phyloP scores from a whole-genome alignment of 345 rosid genomes.

The Lepidium sativum region DNA sequence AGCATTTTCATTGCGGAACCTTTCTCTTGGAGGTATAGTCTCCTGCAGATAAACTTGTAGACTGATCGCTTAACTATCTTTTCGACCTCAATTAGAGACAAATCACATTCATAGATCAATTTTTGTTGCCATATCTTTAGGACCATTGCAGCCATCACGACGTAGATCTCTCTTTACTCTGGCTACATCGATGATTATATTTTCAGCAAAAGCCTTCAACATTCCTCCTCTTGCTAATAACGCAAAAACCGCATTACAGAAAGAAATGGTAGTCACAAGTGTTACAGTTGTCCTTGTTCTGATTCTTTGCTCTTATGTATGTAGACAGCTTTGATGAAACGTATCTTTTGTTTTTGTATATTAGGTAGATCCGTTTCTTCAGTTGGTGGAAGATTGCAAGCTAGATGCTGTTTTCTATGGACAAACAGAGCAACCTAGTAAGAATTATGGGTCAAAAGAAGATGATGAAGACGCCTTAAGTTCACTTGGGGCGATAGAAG shows the following conservation, averaged over 20 bases:
- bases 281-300: not conserved
- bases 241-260: slow-evolving; percentile 47
- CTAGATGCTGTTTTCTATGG: slow-evolving; percentile 37
- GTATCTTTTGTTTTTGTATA: not conserved
- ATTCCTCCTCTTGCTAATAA: slow-evolving; percentile 41
- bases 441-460: slow-evolving; percentile 52
- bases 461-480: slow-evolving; percentile 43
- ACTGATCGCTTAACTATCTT: not conserved
- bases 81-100: not conserved
- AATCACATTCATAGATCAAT: slow-evolving; percentile 6
- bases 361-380: slow-evolving; percentile 59
- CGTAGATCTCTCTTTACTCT: slow-evolving; percentile 52
- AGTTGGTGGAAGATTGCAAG: slow-evolving; percentile 45
- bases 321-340: not conserved
- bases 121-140: slow-evolving; percentile 31
- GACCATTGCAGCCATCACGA: slow-evolving; percentile 55
- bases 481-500: slow-evolving; percentile 42
- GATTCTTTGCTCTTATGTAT: not conserved
- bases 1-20: slow-evolving; percentile 52
- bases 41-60: not conserved
- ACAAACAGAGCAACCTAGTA: slow-evolving; percentile 13
- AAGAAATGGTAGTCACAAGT: slow-evolving; percentile 34
- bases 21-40: slow-evolving; percentile 40
- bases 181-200: slow-evolving; percentile 55
- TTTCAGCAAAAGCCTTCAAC: slow-evolving; percentile 54